Evolutionary conservation across 2,329 filamentous ascomycete genomes (phyloP), one percentile per base, ranked within the genome.

Genomic region (Hortaea werneckii): DNA sequence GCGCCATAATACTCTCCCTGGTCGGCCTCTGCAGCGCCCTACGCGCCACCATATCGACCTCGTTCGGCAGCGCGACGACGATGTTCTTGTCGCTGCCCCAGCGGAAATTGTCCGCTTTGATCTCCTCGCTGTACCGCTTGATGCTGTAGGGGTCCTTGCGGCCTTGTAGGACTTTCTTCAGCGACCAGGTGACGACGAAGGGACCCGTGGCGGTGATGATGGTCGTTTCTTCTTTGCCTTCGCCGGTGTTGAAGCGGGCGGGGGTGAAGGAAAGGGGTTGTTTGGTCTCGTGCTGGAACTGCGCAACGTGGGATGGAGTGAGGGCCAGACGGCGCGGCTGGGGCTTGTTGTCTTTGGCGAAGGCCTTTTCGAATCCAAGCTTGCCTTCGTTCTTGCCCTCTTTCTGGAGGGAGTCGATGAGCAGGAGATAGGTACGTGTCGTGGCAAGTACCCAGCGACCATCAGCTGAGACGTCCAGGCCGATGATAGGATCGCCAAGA

Each of bases 41-140:
- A 67, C 90, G 89, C 40, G 83, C 84, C 9, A 98, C 87, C 89
- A 96, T 96, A 67, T 95, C 94, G 55, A 98, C 92, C 65, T 96
- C 89, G 62, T 98, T 95, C 2, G 92, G 89, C 52, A 98, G 72
- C 1, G 92, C 92, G 32, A 98, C 90, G 59, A 98, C 95, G 58
- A 98, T 87, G 59, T 95, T 95, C 78, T 95, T 94, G 67, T 98
- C 92, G 5, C 83, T 89, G 40, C 90, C 90, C 60, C 88, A 98
- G 59, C 92, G 88, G 80, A 98, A 98, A 65, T 98, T 94, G 65
- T 98, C 92, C 4, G 92, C 92, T 74, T 94, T 95, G 62, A 98
- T 88, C 52, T 94, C 85, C 59, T 98, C 92, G 1, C 80, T 77
- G 63, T 98, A 98, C 11, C 92, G 83, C 75, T 96, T 95, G 75